Conservation (phyloP, 2,329 filamentous ascomycete species). For the Pestalotiopsis sp. region DNA sequence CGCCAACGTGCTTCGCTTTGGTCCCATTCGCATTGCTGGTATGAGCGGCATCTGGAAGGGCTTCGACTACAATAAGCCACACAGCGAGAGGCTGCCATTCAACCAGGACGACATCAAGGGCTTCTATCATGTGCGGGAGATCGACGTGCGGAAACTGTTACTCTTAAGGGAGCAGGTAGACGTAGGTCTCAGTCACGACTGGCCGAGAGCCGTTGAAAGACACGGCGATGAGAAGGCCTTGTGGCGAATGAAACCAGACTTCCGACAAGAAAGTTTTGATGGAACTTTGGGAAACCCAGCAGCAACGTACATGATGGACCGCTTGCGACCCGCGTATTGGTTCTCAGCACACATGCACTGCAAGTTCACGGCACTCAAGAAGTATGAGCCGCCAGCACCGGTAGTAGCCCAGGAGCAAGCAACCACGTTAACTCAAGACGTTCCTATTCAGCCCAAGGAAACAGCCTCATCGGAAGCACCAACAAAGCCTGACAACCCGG, state of each 20-base stretch:
- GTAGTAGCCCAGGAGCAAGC: constrained; percentile 6
- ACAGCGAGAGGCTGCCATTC: constrained; percentile 87
- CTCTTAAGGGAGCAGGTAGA: constrained; percentile 87
- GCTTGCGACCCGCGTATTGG: constrained; percentile 83
- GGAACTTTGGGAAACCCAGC: constrained; percentile 80
- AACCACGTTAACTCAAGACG: constrained; percentile 23
- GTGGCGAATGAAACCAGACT: constrained; percentile 74
- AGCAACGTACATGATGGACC: constrained; percentile 78
- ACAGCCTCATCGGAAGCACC: not conserved
- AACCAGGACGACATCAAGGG: constrained; percentile 73
- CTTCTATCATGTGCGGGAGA: constrained; percentile 87
- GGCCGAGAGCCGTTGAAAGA: constrained; percentile 83
- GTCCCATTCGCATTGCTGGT: constrained; percentile 84
- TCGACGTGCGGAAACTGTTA: constrained; percentile 88
- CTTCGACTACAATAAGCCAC: constrained; percentile 81
- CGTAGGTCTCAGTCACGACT: constrained; percentile 91
- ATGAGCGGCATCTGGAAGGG: constrained; percentile 96
- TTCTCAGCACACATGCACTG: constrained; percentile 93
- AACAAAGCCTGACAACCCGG: constrained; percentile 51
- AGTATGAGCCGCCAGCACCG: constrained; percentile 38
- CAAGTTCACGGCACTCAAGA: constrained; percentile 76
- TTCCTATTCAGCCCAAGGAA: constrained; percentile 15
- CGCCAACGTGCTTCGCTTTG: constrained; percentile 83
- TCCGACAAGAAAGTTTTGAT: constrained; percentile 73
- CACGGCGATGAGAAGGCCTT: constrained; percentile 71